Base-by-base conservation (phyloP, 169 alveolate species). In the Plasmodium billcollinsi region DNA sequence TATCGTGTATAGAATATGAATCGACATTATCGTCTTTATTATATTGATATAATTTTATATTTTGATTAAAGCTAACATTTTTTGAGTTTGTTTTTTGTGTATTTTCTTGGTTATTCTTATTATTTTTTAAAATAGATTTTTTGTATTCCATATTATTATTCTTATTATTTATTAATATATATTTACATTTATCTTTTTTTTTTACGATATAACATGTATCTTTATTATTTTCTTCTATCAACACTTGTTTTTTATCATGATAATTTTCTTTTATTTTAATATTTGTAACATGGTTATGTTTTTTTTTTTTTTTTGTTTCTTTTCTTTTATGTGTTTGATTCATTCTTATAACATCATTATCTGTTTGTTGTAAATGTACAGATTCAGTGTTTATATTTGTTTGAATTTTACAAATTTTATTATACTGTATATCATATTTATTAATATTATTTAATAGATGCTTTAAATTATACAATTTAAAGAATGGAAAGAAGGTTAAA, bases 401-500 rank as follows among this genome's bases (percentile, higher is more conserved):
- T 29, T 29, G 4, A 3, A 29, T 29, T 29, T 29, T 29, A 29
- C 6, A 29, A 3, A 85, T 72, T 56, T 70, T 59, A 26, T 72
- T 49, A 65, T 18, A 59, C 7, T 45, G 26, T 61, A 85, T 71
- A 29, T 39, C 7, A 7, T 71, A 14, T 18, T 29, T 12, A 52
- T 85, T 70, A 50, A 85, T 45, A 47, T 85, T 85, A n/a, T 85
- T 70, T 47, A 85, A 45, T 1, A 85, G 47, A 59, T 45, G 50
- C 15, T 15, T 71, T 29, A 85, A 58, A 52, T 85, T 88, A 52
- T 85, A 54, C 18, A 85, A 61, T 47, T 85, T 85, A 72, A 85
- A 85, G 61, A 70, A 59, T 6, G 92, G 92, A 58, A 85, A 85
- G 66, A 85, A 85, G 6, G 92, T 85, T 56, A 71, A 7, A 52